These are phyloP conservation scores for Sclerotinia minor DNA, from an alignment of 2,329 filamentous ascomycete species.

Conservation along the genomic window DNA sequence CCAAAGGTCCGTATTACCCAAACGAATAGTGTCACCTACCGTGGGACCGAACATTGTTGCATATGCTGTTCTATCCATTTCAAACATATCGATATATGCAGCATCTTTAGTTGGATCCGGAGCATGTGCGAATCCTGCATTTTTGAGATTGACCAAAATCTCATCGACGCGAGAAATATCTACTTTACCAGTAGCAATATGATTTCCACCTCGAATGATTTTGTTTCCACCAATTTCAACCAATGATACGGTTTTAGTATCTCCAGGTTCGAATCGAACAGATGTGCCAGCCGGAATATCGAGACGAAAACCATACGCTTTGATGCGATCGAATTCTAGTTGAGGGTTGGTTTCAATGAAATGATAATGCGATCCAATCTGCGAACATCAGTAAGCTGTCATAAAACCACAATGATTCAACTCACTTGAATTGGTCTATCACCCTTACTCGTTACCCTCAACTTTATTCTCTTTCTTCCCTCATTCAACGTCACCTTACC, in stretches of 20 bases:
- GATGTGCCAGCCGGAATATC: conserved; percentile 92
- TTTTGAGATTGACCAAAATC: conserved; percentile 66
- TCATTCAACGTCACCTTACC: conserved; percentile 69
- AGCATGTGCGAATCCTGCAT: conserved; percentile 75
- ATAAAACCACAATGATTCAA: conserved; percentile 5
- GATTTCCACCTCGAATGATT: conserved; percentile 82
- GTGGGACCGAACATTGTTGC: conserved; percentile 91
- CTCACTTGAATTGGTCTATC: conserved; percentile 84
- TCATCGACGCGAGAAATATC: conserved; percentile 62
- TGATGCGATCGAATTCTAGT: conserved; percentile 81
- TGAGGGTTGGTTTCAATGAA: conserved; percentile 93
- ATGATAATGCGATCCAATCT: conserved; percentile 90
- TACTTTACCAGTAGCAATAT: conserved; percentile 70
- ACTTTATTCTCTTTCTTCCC: conserved; percentile 68
- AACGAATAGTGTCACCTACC: conserved; percentile 76
- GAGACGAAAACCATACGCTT: conserved; percentile 80
- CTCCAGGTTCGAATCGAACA: conserved; percentile 90
- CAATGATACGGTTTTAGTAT: conserved; percentile 83
- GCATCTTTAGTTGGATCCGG: conserved; percentile 60
- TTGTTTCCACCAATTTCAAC: conserved; percentile 83
- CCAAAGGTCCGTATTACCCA: conserved; percentile 87
- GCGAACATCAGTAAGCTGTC: conserved; percentile 25
- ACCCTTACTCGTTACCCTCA: conserved; percentile 81
- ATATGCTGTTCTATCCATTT: conserved; percentile 78
- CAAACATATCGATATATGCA: conserved; percentile 59